Conservation (phyloP, 2,329 filamentous ascomycete species). For the Neopestalotiopsis rosae region DNA sequence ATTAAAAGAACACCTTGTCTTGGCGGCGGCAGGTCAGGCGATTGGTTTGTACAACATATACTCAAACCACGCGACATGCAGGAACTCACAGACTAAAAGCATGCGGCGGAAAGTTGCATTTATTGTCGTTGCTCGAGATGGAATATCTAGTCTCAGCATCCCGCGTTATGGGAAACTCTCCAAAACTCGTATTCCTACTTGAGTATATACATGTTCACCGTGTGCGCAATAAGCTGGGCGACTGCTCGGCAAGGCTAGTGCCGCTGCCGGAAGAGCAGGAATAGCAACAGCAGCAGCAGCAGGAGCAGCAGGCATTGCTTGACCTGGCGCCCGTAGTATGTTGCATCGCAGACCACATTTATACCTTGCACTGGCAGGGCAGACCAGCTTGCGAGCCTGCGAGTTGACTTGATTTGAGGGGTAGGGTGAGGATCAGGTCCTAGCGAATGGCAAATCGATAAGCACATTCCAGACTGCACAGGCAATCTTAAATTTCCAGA, state of each 20-base stretch:
- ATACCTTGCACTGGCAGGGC: not conserved
- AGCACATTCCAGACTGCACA: slow-evolving; percentile 1
- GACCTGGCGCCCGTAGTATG: not conserved
- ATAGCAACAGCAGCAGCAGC: not conserved
- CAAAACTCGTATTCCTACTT: slow-evolving; percentile 5
- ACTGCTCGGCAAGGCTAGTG: not conserved
- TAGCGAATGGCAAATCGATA: not conserved
- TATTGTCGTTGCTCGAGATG: not conserved
- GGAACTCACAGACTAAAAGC: slow-evolving; percentile 12
- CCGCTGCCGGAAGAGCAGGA: not conserved
- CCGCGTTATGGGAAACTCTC: not conserved
- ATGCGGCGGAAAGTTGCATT: not conserved
- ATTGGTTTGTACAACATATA: slow-evolving; percentile 13
- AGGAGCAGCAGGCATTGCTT: not conserved
- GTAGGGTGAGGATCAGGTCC: not conserved
- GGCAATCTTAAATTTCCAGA: not conserved
- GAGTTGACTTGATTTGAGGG: not conserved
- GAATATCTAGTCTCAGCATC: not conserved
- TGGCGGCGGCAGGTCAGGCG: slow-evolving; percentile 16
- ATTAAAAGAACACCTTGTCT: slow-evolving; percentile 1
- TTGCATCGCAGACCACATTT: not conserved
- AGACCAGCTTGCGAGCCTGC: not conserved
- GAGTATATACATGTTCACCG: not conserved
- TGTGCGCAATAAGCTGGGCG: not conserved
- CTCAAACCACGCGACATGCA: slow-evolving; percentile 12